These are phyloP conservation scores for Suillus cothurnatus DNA, from an alignment of 768 basidiomycete species.

Conservation along the genomic window DNA sequence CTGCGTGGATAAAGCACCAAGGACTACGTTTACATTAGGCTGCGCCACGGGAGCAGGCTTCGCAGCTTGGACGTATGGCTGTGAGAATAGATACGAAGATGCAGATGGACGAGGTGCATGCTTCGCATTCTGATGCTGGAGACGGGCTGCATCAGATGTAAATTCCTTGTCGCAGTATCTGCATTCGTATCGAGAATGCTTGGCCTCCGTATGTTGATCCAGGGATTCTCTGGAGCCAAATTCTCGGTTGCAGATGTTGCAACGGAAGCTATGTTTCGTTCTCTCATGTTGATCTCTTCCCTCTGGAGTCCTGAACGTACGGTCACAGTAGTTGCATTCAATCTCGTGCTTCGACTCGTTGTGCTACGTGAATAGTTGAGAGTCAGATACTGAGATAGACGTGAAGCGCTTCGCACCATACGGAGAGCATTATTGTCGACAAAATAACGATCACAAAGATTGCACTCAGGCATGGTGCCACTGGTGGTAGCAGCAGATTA, in stretches of 20 bases:
- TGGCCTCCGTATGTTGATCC: constrained; percentile 14
- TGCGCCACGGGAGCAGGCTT: neutral
- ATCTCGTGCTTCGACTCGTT: neutral
- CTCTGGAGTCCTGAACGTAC: constrained; percentile 6
- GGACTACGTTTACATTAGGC: neutral
- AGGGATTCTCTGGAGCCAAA: constrained; percentile 13
- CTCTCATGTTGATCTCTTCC: constrained; percentile 15
- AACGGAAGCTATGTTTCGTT: constrained; percentile 12
- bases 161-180: constrained; percentile 1
- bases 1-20: neutral
- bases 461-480: constrained; percentile 25
- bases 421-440: constrained; percentile 8
- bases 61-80: neutral
- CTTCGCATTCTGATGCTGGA: constrained; percentile 1
- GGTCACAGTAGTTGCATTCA: constrained; percentile 20
- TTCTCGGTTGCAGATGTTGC: constrained; percentile 5
- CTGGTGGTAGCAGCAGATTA: neutral
- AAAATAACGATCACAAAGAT: constrained; percentile 23
- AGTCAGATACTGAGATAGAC: neutral
- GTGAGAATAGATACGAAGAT: neutral
- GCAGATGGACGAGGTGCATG: neutral
- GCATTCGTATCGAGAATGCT: constrained; percentile 15
- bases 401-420: constrained; percentile 15
- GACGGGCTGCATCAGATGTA: neutral
- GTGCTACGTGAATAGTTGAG: neutral